These are phyloP conservation scores for Phaeosphaeriaceae sp. DNA, from an alignment of 2,329 filamentous ascomycete genomes.

Conservation along the genomic window DNA sequence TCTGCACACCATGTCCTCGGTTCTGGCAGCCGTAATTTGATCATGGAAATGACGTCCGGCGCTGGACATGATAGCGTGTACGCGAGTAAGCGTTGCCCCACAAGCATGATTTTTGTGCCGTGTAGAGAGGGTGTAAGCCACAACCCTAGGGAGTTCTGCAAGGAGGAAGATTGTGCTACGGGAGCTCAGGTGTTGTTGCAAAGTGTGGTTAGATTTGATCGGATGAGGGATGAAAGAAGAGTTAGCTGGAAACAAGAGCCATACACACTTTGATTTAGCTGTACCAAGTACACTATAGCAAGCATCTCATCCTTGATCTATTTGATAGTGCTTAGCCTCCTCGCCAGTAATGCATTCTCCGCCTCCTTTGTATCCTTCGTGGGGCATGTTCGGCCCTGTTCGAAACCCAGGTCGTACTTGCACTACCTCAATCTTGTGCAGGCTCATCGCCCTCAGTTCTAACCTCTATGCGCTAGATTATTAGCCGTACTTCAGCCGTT, in stretches of 20 bases:
- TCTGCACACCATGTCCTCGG: slow-evolving; percentile 67
- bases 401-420: no score
- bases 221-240: slow-evolving; percentile 48
- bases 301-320: no score
- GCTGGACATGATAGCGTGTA: slow-evolving; percentile 67
- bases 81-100: slow-evolving; percentile 52
- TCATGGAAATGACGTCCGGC: slow-evolving; percentile 66
- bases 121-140: slow-evolving; percentile 57
- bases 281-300: neutral
- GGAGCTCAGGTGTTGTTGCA: slow-evolving; percentile 59
- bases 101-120: slow-evolving; percentile 58
- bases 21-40: slow-evolving; percentile 56
- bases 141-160: slow-evolving; percentile 55
- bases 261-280: slow-evolving; percentile 27
- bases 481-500: neutral
- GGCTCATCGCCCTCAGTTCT: neutral
- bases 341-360: neutral
- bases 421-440: no score
- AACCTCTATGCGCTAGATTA: neutral
- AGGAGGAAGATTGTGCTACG: slow-evolving; percentile 54
- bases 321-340: no score
- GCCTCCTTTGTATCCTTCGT: neutral
- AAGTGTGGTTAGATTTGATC: slow-evolving; percentile 58
- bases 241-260: slow-evolving; percentile 41
- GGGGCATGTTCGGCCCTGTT: no score